Base-by-base conservation (phyloP, 2,329 filamentous ascomycete species). In the Coniella vitis region DNA sequence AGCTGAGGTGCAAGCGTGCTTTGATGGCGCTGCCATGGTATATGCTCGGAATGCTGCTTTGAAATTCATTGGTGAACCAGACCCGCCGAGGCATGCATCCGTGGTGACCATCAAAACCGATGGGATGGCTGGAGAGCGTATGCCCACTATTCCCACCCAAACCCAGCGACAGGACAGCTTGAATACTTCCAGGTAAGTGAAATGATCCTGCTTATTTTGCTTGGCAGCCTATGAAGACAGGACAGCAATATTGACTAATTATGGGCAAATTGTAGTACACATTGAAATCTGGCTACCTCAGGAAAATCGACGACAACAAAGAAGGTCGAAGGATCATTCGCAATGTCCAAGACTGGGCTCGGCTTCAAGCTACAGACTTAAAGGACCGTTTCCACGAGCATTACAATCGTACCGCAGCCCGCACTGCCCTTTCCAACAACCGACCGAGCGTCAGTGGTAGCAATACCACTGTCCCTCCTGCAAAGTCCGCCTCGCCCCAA, bases 21-120 rank as follows among this genome's bases (percentile, higher is more conserved):
- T 61, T 35, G 52, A 58, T 35, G 62, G 61, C 7, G 59, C 61
- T 2, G 56, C 60, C 1, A 52, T 64, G 4, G 60, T 61, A 13
- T 58, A 60, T 19, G 56, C 55, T 5, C 53, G 62, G 16, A 62
- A 56, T 19, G 40, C 56, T 9, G 61, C 61, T 20, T 57, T 64
- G 1, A 3, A 29, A 7, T 55, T 47, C 10, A 20, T 60, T 2
- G 55, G 52, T 1, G 47, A 52, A 16, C 17, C 54, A 0, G 53
- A 60, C n/a, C 48, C 52, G 2, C 29, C 52, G 1, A 56, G 56
- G 4, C 51, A 58, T 32, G 53, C 61, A 7, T 37, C 49, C 7
- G 22, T 63, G 47, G 56, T 54, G 3, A 63, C 60, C 0, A 62
- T 63, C 39, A 56, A 55, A 20, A 60, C 58, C 1, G 46, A 63